phyloP scores from a whole-genome alignment of 2,329 filamentous ascomycete species.

The Geosmithia morbida region DNA sequence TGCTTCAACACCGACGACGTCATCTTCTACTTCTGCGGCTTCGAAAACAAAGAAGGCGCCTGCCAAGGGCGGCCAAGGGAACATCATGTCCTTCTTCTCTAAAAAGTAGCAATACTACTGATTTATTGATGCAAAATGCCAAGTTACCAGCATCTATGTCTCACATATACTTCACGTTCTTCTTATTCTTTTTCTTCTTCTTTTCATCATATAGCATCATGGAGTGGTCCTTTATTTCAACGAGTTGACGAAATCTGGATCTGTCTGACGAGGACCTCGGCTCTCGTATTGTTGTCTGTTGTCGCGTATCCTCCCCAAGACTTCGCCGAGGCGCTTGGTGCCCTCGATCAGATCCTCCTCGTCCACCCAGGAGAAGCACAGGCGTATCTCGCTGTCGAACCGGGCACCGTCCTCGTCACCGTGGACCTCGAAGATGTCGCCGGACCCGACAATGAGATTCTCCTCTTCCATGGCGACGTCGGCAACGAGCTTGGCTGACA shows the following conservation, averaged over 20 bases:
- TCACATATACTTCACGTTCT: neutral
- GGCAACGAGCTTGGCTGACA: conserved; percentile 40
- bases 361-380: conserved; percentile 63
- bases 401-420: conserved; percentile 35
- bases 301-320: conserved; percentile 20
- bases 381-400: conserved; percentile 46
- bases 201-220: neutral
- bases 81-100: conserved; percentile 82
- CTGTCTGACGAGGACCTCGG: conserved; percentile 1
- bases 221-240: conserved; percentile 8
- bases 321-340: conserved; percentile 42
- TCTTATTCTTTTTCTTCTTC: neutral
- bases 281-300: conserved; percentile 12
- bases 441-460: conserved; percentile 53
- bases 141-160: neutral
- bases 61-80: conserved; percentile 54
- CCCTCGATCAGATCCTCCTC: conserved; percentile 53
- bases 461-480: conserved; percentile 44
- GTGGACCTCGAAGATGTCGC: conserved; percentile 54
- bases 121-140: neutral
- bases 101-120: conserved; percentile 44
- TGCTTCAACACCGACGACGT: conserved; percentile 28
- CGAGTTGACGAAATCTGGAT: conserved; percentile 8
- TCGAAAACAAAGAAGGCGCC: conserved; percentile 39
- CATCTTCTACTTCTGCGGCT: conserved; percentile 23